Evolutionary conservation across 371 early-diverging fungal genomes (phyloP).

Genomic region (Rhizopus arrhizus): DNA sequence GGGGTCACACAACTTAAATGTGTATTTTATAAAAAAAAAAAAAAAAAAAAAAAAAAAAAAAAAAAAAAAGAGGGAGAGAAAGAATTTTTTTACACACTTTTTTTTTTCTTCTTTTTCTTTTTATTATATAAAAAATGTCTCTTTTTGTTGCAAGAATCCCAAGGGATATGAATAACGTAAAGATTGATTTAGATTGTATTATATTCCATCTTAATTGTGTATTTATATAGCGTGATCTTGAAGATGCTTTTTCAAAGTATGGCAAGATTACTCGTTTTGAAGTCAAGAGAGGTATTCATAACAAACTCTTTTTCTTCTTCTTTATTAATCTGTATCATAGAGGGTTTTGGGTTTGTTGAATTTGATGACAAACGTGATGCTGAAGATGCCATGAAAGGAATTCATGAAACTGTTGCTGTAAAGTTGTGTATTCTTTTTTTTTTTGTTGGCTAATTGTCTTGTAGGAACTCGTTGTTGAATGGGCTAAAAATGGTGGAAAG

Average conservation of each 20-base stretch:
- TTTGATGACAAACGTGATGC: conserved; percentile 73
- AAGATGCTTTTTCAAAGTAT: conserved; percentile 73
- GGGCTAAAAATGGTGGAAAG: conserved; percentile 63
- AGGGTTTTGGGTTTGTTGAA: conserved; percentile 76
- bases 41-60: conserved; percentile 9
- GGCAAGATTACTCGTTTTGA: conserved; percentile 76
- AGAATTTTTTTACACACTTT: background rate
- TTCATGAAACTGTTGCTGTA: conserved; percentile 45
- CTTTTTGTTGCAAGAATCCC: conserved; percentile 50
- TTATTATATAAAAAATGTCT: conserved; percentile 29
- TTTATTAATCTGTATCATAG: conserved; percentile 6
- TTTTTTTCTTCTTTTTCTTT: conserved; percentile 11
- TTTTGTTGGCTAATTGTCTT: background rate
- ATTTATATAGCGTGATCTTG: conserved; percentile 60
- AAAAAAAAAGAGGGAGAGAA: background rate
- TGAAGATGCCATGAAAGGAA: conserved; percentile 68
- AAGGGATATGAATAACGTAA: conserved; percentile 40
- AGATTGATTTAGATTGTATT: background rate
- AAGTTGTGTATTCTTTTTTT: conserved; percentile 13
- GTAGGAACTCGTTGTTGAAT: conserved; percentile 60
- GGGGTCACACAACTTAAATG: conserved; percentile 4
- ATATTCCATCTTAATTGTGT: background rate
- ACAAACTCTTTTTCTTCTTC: too few relatives aligned
- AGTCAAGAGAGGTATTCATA: conserved; percentile 57
- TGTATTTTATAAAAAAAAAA: background rate